These are phyloP conservation scores for Pleurotus tuber-regium DNA, from an alignment of 768 basidiomycete genomes.

Conservation along the genomic window DNA sequence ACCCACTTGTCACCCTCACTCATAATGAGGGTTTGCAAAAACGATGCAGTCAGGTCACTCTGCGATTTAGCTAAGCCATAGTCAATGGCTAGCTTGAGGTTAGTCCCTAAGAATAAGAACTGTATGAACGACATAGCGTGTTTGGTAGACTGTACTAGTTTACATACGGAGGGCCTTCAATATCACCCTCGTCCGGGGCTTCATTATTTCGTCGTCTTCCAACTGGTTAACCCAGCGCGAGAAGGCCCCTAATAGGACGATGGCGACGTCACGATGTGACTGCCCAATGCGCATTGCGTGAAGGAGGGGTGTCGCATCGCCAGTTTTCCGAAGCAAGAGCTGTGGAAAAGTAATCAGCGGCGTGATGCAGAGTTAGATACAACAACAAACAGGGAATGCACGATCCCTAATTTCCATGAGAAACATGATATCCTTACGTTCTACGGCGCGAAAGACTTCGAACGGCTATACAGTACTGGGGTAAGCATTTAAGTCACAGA, in stretches of 20 bases:
- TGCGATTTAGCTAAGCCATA: slow-evolving; percentile 79
- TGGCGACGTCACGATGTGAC: slow-evolving; percentile 79
- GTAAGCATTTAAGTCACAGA: slow-evolving; percentile 25
- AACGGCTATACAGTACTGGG: slow-evolving; percentile 40
- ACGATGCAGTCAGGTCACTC: slow-evolving; percentile 85
- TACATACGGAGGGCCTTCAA: slow-evolving; percentile 76
- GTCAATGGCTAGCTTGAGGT: slow-evolving; percentile 91
- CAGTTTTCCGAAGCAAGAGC: slow-evolving; percentile 82
- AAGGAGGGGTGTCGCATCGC: slow-evolving; percentile 83
- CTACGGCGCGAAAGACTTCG: slow-evolving; percentile 81
- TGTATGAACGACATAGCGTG: not conserved
- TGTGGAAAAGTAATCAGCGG: slow-evolving; percentile 22
- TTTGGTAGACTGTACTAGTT: slow-evolving; percentile 11
- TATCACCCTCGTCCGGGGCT: slow-evolving; percentile 63
- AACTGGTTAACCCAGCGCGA: slow-evolving; percentile 90
- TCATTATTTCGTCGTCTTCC: slow-evolving; percentile 74
- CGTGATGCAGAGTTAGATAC: not conserved
- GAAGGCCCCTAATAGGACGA: slow-evolving; percentile 85
- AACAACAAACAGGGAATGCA: slow-evolving; percentile 62
- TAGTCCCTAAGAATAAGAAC: slow-evolving; percentile 46
- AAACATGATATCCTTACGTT: slow-evolving; percentile 77
- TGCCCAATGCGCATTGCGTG: slow-evolving; percentile 85
- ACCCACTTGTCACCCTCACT: slow-evolving; percentile 94
- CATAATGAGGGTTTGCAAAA: slow-evolving; percentile 94
- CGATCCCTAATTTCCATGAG: slow-evolving; percentile 82